Evolutionary conservation across 352 stramenopile species (phyloP).

Genomic region (Pythium volutum): DNA sequence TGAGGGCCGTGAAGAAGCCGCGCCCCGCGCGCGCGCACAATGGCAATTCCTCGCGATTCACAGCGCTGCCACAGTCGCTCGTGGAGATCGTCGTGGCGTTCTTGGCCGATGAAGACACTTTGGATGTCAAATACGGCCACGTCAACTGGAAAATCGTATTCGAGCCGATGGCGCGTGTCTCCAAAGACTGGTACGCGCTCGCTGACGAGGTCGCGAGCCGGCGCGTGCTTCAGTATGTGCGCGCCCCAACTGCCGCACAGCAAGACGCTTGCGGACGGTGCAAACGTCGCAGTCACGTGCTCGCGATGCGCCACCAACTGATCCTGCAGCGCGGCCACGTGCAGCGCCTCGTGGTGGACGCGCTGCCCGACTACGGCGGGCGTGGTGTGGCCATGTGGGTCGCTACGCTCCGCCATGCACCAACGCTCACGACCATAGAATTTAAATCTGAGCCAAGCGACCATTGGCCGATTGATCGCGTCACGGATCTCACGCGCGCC

Average conservation of each 20-base stretch:
- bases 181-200: background rate
- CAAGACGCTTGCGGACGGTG: background rate
- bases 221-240: background rate
- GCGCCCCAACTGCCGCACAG: background rate
- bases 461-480: background rate
- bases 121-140: no score
- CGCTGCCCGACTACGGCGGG: background rate
- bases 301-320: background rate
- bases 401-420: background rate
- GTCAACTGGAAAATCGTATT: background rate
- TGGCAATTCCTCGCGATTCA: no score
- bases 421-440: background rate
- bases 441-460: no score
- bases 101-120: background rate
- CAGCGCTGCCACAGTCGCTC: background rate
- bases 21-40: background rate
- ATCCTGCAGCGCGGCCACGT: background rate
- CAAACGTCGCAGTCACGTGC: background rate
- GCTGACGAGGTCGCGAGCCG: background rate
- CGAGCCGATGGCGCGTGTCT: background rate
- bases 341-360: background rate
- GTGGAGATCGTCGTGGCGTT: background rate
- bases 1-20: background rate
- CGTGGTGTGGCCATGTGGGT: background rate
- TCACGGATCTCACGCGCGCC: background rate